phyloP scores from a whole-genome alignment of 2,329 filamentous ascomycete species.

The Tolypocladium endophyticum region DNA sequence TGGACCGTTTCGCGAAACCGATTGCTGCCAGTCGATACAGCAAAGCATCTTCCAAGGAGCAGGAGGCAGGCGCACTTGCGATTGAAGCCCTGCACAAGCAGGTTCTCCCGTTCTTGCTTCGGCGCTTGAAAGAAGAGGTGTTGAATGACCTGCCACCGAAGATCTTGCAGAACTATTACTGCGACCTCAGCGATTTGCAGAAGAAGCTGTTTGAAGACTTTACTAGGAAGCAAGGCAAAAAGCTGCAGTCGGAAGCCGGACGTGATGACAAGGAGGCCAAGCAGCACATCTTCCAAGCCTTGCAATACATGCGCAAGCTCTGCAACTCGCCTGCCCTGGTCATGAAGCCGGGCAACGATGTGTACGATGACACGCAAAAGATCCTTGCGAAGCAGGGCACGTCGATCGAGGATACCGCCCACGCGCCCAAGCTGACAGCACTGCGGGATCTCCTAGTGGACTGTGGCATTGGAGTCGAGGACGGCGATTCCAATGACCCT shows the following conservation, averaged over 20 bases:
- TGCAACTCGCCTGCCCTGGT: conserved; percentile 97
- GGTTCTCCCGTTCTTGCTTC: conserved; percentile 88
- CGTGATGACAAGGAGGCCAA: conserved; percentile 87
- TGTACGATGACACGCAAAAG: conserved; percentile 80
- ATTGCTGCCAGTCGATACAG: conserved; percentile 91
- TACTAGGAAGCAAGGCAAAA: conserved; percentile 83
- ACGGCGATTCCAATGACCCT: conserved; percentile 46
- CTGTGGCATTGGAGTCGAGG: conserved; percentile 83
- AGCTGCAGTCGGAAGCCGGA: conserved; percentile 72
- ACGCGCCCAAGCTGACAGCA: conserved; percentile 87
- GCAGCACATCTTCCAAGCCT: conserved; percentile 95
- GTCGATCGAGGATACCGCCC: conserved; percentile 70
- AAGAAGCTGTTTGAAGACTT: conserved; percentile 96
- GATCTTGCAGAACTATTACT: conserved; percentile 99
- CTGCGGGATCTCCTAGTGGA: conserved; percentile 92
- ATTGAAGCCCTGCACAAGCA: conserved; percentile 99
- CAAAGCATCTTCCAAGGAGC: conserved; percentile 96
- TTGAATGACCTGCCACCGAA: conserved; percentile 93
- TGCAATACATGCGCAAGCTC: conserved; percentile 99
- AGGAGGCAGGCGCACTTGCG: conserved; percentile 89
- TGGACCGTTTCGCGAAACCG: conserved; percentile 88
- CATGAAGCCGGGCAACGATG: conserved; percentile 84
- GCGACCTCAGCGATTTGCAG: conserved; percentile 90
- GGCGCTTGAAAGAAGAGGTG: conserved; percentile 94
- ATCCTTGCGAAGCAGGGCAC: conserved; percentile 71